Base-by-base conservation (phyloP, 169 alveolate species). In the Plasmodium inui region DNA sequence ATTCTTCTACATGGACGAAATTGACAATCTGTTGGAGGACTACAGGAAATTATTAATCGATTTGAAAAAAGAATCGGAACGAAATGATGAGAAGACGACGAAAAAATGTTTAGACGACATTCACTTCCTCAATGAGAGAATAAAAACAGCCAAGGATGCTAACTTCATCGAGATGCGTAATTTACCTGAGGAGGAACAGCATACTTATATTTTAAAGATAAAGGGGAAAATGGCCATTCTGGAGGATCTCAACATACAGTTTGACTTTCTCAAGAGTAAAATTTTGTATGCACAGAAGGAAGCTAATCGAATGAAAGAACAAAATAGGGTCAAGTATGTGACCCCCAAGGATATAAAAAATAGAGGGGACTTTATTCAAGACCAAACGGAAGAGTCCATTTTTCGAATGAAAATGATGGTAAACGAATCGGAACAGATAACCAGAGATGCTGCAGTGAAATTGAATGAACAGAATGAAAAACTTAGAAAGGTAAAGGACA, bases 131-230 rank as follows among this genome's bases (percentile, higher is more conserved):
- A 78, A 32, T 39, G 94, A 88, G 72, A 76, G 89, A 88, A 80
- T 88, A 78, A 88, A 88, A 88, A 88, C 89, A 61, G 89, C 94
- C 19, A 88, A 88, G 10, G 94, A 88, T 88, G 94, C 94, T 10
- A 70, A 88, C 81, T 88, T 88, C 81, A 88, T 88, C 81, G 94
- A 88, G 53, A 46, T 88, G 41, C 14, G 83, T 14, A 88, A 88
- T 79, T 79, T 88, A 80, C 82, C 83, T 17, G 94, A 88, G 72
- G 30, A 88, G 28, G 94, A 88, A 17, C 94, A 88, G 8, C 55
- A 57, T 78, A 57, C 34, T 61, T 50, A 61, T 55, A 88, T 88
- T 14, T 32, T 39, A 53, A 88, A 88, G 41, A 88, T 88, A 10
- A 88, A 76, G 71, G 89, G 82, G 30, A 88, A 88, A 79, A 80